Conservation (phyloP, 2,329 filamentous ascomycete species). For the Talaromyces pinophilus region DNA sequence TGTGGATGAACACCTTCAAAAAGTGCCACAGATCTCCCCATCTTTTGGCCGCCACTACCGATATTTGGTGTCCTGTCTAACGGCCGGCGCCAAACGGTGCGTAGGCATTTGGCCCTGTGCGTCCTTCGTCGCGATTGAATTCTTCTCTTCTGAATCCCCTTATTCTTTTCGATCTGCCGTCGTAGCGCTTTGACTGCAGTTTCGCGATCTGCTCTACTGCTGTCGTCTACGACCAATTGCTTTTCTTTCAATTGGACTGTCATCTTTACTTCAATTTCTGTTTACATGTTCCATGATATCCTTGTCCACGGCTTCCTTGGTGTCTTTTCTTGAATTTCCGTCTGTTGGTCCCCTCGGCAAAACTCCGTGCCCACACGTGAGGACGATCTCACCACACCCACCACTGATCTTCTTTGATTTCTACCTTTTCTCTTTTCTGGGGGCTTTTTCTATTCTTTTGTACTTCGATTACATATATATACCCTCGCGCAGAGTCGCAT, state of each 20-base stretch:
- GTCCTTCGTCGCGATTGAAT: slow-evolving; percentile 9
- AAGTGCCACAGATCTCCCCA: slow-evolving; percentile 33
- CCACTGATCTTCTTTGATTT: slow-evolving; percentile 13
- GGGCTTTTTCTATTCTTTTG: slow-evolving; percentile 8
- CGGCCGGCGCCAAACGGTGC: slow-evolving; percentile 50
- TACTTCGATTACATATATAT: slow-evolving; percentile 22
- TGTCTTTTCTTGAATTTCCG: neutral
- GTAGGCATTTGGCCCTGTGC: slow-evolving; percentile 44
- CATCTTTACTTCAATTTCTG: neutral
- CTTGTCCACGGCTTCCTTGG: neutral
- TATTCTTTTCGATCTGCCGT: slow-evolving; percentile 11
- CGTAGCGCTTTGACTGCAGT: slow-evolving; percentile 5
- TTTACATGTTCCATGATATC: neutral
- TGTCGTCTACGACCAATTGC: slow-evolving; percentile 5
- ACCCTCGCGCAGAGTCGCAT: slow-evolving; percentile 43
- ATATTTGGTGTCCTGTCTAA: slow-evolving; percentile 50
- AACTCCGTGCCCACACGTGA: neutral
- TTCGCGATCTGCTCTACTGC: slow-evolving; percentile 2
- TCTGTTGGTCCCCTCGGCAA: slow-evolving; percentile 13
- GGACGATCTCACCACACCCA: neutral
- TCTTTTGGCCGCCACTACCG: slow-evolving; percentile 48
- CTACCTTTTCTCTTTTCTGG: slow-evolving; percentile 10
- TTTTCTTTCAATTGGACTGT: slow-evolving; percentile 6
- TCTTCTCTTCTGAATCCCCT: slow-evolving; percentile 17
- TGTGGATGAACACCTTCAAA: slow-evolving; percentile 22